These are phyloP conservation scores for Eucalyptus caleyi DNA, from an alignment of 345 rosid species.

Conservation along the genomic window DNA sequence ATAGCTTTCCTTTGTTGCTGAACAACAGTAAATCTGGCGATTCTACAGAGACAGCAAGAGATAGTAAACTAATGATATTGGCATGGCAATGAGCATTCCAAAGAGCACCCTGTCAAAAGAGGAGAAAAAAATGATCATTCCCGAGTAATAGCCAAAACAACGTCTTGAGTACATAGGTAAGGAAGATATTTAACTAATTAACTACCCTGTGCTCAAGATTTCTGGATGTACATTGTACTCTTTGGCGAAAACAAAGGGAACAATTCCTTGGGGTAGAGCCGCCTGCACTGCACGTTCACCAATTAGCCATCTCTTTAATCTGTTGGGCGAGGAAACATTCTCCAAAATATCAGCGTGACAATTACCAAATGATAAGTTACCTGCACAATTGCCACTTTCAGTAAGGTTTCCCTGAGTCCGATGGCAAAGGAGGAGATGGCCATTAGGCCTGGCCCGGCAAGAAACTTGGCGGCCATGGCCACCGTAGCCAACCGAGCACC, in stretches of 20 bases:
- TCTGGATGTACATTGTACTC: slow-evolving; percentile 81
- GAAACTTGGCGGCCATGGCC: slow-evolving; percentile 39
- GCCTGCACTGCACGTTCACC: slow-evolving; percentile 33
- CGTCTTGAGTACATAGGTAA: not conserved
- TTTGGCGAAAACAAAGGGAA: slow-evolving; percentile 86
- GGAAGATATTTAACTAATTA: not conserved
- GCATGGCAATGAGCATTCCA: slow-evolving; percentile 78
- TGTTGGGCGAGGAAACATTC: not conserved
- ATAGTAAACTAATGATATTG: slow-evolving; percentile 64
- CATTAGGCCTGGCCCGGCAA: slow-evolving; percentile 68
- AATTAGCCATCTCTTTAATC: not conserved
- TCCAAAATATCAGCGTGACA: not conserved
- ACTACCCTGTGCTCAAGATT: slow-evolving; percentile 65
- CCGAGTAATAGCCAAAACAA: not conserved
- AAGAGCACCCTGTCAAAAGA: slow-evolving; percentile 50
- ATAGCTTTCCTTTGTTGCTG: not conserved
- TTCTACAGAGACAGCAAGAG: slow-evolving; percentile 48
- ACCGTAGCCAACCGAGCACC: slow-evolving; percentile 41
- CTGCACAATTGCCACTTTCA: slow-evolving; percentile 65
- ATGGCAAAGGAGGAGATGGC: slow-evolving; percentile 38
- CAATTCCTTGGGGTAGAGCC: slow-evolving; percentile 85
- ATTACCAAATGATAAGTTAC: slow-evolving; percentile 2
- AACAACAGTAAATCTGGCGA: not conserved
- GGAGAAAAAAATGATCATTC: not conserved
- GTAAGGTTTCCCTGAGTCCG: slow-evolving; percentile 29